Conservation (phyloP, 2,329 filamentous ascomycete species). For the Nothophoma quercina region DNA sequence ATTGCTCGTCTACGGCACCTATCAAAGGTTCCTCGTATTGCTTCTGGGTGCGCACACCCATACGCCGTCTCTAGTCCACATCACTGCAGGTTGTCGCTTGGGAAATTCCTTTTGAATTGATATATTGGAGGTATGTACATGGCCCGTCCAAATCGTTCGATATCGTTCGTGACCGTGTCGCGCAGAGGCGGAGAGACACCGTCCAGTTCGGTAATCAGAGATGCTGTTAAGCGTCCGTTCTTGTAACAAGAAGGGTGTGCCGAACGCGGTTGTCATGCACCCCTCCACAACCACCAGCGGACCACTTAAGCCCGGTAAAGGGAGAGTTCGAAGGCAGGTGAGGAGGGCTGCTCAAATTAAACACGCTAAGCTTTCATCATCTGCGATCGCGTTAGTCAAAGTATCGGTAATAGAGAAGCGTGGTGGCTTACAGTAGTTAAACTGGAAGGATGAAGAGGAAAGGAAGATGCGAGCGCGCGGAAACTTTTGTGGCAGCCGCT, state of each 20-base stretch:
- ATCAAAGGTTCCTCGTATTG: background rate
- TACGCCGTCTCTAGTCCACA: background rate
- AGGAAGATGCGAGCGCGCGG: slow-evolving; percentile 30
- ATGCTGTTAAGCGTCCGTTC: slow-evolving; percentile 97
- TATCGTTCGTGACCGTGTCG: slow-evolving; percentile 4
- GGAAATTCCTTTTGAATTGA: slow-evolving; percentile 10
- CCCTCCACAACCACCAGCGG: slow-evolving; percentile 68
- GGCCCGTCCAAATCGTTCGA: slow-evolving; percentile 10
- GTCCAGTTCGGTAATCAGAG: slow-evolving; percentile 81
- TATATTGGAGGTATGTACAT: slow-evolving; percentile 17
- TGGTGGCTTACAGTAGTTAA: slow-evolving; percentile 85
- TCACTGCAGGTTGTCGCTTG: background rate
- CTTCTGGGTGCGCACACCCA: background rate
- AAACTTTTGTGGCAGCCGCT: slow-evolving; percentile 45
- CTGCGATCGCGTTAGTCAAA: slow-evolving; percentile 57
- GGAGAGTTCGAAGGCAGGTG: slow-evolving; percentile 81
- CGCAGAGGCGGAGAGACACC: slow-evolving; percentile 40
- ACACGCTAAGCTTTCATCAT: slow-evolving; percentile 99
- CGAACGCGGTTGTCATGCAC: slow-evolving; percentile 98
- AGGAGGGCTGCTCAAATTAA: slow-evolving; percentile 81
- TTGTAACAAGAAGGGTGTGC: slow-evolving; percentile 98
- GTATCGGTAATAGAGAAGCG: slow-evolving; percentile 1
- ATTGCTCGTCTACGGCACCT: too few species aligned
- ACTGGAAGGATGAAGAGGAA: slow-evolving; percentile 93
- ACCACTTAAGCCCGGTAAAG: slow-evolving; percentile 89